phyloP scores from a whole-genome alignment of 305 asterid species.

The Solanum hybrid region DNA sequence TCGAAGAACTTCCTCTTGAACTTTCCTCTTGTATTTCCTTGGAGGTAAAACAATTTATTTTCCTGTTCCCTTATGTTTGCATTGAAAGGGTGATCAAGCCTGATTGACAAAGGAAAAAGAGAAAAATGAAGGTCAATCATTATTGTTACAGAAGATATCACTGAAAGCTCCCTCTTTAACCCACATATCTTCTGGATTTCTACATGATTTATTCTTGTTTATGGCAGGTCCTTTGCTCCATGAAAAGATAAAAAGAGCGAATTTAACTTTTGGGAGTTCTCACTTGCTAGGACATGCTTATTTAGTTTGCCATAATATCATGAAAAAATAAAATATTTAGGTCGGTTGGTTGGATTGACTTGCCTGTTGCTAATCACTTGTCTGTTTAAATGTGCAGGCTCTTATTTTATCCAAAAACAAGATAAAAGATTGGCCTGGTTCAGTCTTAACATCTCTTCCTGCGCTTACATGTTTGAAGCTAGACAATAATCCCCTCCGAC shows the following conservation, averaged over 20 bases:
- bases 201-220: background rate
- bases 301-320: background rate
- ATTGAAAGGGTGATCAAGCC: background rate
- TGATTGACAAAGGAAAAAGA: background rate
- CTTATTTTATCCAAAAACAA: constrained; percentile 83
- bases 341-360: background rate
- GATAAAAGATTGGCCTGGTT: constrained; percentile 85
- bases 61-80: constrained; percentile 4
- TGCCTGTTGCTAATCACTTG: background rate
- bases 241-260: background rate
- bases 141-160: background rate
- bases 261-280: background rate
- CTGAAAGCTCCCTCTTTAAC: background rate
- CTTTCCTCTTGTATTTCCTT: constrained; percentile 65
- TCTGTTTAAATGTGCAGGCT: constrained; percentile 31
- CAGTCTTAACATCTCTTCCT: constrained; percentile 53
- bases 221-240: background rate
- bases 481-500: constrained; percentile 69
- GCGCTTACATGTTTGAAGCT: constrained; percentile 82
- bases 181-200: background rate
- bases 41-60: constrained; percentile 45
- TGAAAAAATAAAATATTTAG: background rate
- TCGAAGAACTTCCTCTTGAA: constrained; percentile 76
- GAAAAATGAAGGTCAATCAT: background rate
- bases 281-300: background rate